Percentiles rank a stretch among this genome's conserved stretches.
Conservation (phyloP, 2,329 filamentous ascomycete genomes). For the Alternaria postmessia region DNA sequence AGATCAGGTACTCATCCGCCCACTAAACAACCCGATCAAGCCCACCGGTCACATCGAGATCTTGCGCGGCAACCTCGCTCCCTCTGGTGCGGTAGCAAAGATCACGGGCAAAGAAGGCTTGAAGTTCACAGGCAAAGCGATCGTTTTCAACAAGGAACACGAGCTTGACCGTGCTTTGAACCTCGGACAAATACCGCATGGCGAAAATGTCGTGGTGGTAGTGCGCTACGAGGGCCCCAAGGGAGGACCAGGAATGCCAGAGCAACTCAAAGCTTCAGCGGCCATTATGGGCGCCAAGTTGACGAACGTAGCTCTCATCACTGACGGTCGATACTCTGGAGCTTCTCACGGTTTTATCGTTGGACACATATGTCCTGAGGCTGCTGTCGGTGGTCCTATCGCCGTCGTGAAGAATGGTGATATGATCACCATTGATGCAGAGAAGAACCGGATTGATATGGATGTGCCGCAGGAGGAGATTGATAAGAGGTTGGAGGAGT, state of each 20-base stretch:
- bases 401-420: constrained; percentile 84
- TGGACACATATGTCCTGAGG: constrained; percentile 91
- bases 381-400: constrained; percentile 86
- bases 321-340: constrained; percentile 88
- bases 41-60: constrained; percentile 86
- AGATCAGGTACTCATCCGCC: constrained; percentile 83
- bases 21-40: constrained; percentile 85
- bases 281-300: constrained; percentile 93
- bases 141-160: constrained; percentile 87
- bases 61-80: constrained; percentile 85
- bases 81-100: constrained; percentile 89
- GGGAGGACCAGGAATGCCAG: constrained; percentile 94
- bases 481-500: constrained; percentile 66
- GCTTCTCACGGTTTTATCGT: constrained; percentile 93
- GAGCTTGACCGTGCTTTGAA: constrained; percentile 79
- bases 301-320: constrained; percentile 87
- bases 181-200: constrained; percentile 71
- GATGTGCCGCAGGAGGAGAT: constrained; percentile 77
- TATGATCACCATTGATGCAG: constrained; percentile 83
- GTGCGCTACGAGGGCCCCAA: constrained; percentile 94
- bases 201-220: constrained; percentile 85
- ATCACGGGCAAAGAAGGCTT: constrained; percentile 96
- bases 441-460: constrained; percentile 76
- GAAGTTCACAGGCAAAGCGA: constrained; percentile 78
- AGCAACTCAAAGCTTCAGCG: constrained; percentile 86